phyloP scores from a whole-genome alignment of 768 basidiomycete genomes.

The Hysterangium stoloniferum region DNA sequence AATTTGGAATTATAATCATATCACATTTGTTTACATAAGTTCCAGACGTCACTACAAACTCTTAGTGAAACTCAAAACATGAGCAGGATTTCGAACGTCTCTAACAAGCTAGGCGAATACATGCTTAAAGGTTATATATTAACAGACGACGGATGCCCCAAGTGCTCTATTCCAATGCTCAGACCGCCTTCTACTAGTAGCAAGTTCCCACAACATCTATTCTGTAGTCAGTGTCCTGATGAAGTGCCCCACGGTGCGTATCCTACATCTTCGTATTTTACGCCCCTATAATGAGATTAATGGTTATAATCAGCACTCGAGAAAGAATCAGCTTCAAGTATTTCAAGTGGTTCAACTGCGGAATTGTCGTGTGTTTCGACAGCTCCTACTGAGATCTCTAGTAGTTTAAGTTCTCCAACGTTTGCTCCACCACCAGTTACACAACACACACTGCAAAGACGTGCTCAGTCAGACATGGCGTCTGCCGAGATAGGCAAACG shows the following conservation, averaged over 20 bases:
- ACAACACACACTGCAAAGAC: slow-evolving; percentile 54
- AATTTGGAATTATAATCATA: too few species aligned
- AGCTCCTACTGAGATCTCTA: slow-evolving; percentile 70
- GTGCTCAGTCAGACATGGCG: slow-evolving; percentile 76
- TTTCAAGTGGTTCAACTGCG: slow-evolving; percentile 36
- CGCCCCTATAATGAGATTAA: too few species aligned
- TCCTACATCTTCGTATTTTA: neutral
- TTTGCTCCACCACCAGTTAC: slow-evolving; percentile 61
- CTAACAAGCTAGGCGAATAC: slow-evolving; percentile 56
- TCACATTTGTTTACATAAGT: too few species aligned
- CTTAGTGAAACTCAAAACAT: too few species aligned
- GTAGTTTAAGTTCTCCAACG: slow-evolving; percentile 48
- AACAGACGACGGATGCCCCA: slow-evolving; percentile 58
- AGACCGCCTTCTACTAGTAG: slow-evolving; percentile 48
- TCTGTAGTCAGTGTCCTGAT: slow-evolving; percentile 7
- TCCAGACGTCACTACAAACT: too few species aligned
- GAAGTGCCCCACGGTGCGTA: neutral
- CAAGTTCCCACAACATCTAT: slow-evolving; percentile 6
- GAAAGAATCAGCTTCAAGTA: slow-evolving; percentile 21
- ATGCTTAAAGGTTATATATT: slow-evolving; percentile 58
- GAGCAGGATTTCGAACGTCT: slow-evolving; percentile 47
- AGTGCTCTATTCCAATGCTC: slow-evolving; percentile 55
- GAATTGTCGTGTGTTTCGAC: slow-evolving; percentile 59
- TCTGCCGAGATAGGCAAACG: slow-evolving; percentile 73
- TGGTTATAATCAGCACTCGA: neutral